Base-by-base conservation (phyloP, 805 yeast species). In the Candida methanosorbosa region DNA sequence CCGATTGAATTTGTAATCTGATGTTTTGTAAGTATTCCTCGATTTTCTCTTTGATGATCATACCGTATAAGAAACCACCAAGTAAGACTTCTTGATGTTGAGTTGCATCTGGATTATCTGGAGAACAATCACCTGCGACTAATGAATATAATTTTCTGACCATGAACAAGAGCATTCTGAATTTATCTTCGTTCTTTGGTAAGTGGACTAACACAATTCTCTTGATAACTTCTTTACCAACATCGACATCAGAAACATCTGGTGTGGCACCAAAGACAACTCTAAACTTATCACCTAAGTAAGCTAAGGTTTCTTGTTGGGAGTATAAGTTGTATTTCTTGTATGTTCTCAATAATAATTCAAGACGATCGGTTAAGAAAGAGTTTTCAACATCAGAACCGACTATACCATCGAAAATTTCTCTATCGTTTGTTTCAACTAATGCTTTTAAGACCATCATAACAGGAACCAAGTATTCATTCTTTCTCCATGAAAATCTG, bases 21-120 rank as follows among this genome's bases (percentile, higher is more conserved):
- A 92, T 75, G 51, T 67, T 72, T 49, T 74, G 79, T 46, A 92
- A 66, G 55, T 86, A 88, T 59, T 92, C 98, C 48, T 92, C 98
- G 42, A 92, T 78, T 57, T 92, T 92, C 63, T 92, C 98, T 59
- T 92, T 92, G 51, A 92, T 61, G 45, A 92, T 90, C 95, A 88
- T 88, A 46, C 97, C 97, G 49, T 86, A 92, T 36, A 92, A 68
- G 72, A 92, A 85, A 13, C 98, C 98, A 44, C 97, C 97, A 38
- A 92, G 70, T 42, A 92, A 64, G 22, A 92, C 84, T 64, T 92
- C 98, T 64, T 92, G 98, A 68, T 92, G 97, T 68, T 92, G 98
- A 9, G 96, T 85, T 33, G 97, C 94, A 78, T 92, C 98, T 56
- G 98, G 98, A 63, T 92, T 92, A 60, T 92, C 98, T 14, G 96